Percentiles rank a stretch among this genome's conserved stretches.
Evolutionary conservation across 768 basidiomycete genomes (phyloP).

Genomic region (Lactarius sanguifluus): DNA sequence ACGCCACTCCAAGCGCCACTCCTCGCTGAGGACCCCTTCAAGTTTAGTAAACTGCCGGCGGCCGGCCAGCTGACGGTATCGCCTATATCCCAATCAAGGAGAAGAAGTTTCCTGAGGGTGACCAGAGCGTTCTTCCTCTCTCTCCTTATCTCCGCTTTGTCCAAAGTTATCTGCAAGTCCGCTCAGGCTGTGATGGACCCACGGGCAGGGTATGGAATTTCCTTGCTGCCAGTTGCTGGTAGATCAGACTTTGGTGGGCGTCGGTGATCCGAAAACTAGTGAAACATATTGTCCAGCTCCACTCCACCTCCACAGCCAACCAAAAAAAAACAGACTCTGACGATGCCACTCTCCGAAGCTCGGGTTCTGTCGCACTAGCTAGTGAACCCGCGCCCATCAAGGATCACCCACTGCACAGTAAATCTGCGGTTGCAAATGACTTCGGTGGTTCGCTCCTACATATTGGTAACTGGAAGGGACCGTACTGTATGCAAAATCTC

Average conservation of each 20-base stretch:
- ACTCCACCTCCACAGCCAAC: background rate
- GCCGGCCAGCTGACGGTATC: background rate
- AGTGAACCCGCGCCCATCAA: background rate
- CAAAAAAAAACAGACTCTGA: background rate
- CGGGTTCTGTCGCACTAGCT: background rate
- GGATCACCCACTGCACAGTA: background rate
- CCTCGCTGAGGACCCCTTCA: background rate
- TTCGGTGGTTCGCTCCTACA: background rate
- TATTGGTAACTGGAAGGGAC: background rate
- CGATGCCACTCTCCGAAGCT: background rate
- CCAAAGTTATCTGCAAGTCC: background rate
- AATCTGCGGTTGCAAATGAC: background rate
- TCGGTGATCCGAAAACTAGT: background rate
- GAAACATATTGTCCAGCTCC: background rate
- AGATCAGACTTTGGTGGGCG: background rate
- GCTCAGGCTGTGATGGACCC: background rate
- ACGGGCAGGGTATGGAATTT: background rate
- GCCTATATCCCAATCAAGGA: no score
- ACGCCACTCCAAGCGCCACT: background rate
- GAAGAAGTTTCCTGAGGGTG: background rate
- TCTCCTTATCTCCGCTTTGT: background rate
- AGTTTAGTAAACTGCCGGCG: background rate
- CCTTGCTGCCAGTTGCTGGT: no score
- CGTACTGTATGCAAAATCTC: background rate
- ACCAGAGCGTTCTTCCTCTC: background rate